These are phyloP conservation scores for Citrus medica DNA, from an alignment of 345 rosid species.

Conservation along the genomic window DNA sequence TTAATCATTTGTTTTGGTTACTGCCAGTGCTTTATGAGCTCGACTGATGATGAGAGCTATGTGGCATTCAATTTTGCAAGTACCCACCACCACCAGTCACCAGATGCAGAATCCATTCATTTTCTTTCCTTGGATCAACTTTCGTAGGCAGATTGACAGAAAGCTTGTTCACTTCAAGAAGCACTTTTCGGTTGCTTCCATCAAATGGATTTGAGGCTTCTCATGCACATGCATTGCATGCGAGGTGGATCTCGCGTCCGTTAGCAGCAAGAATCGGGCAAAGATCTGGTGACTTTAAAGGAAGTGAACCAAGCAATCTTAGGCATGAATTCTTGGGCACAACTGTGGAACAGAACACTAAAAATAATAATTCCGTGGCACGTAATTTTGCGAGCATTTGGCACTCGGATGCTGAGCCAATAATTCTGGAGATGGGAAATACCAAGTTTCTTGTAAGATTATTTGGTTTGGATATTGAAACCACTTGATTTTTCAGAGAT, in stretches of 20 bases:
- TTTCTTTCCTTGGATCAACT: background rate
- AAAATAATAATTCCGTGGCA: background rate
- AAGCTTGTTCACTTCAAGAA: background rate
- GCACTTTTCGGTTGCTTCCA: background rate
- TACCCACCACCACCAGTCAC: background rate
- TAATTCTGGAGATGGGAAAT: conserved; percentile 2
- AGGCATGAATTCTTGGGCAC: background rate
- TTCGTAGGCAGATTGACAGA: background rate
- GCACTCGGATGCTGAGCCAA: conserved; percentile 4
- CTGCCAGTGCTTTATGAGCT: background rate
- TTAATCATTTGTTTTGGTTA: background rate
- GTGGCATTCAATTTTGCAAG: background rate
- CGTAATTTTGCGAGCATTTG: conserved; percentile 9
- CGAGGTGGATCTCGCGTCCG: background rate
- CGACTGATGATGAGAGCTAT: background rate
- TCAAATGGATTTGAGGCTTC: background rate
- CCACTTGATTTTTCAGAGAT: conserved; percentile 13
- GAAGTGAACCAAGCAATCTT: background rate
- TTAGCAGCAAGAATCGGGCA: background rate
- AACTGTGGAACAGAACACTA: background rate
- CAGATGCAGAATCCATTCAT: conserved; percentile 12
- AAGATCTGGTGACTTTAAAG: background rate
- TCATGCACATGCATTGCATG: background rate
- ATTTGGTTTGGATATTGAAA: conserved; percentile 15
- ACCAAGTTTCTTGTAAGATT: background rate